Evolutionary conservation across 2,329 filamentous ascomycete species (phyloP).

Genomic region (Coccinonectria pachysandricola): DNA sequence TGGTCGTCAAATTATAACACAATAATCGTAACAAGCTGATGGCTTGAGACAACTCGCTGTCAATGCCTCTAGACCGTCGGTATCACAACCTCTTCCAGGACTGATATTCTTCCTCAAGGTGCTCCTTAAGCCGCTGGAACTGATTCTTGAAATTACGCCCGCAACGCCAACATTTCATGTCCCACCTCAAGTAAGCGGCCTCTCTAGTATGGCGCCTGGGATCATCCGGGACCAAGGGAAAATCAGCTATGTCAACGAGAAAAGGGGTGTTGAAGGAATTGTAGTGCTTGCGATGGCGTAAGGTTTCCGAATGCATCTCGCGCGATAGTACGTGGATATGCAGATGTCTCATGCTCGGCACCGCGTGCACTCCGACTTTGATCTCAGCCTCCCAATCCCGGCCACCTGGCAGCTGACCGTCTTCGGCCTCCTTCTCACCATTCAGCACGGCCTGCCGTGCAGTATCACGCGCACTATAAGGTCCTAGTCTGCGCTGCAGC

Average conservation of each 20-base stretch:
- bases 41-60: too few species aligned
- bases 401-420: constrained; percentile 49
- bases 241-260: constrained; percentile 66
- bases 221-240: constrained; percentile 63
- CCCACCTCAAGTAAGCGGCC: constrained; percentile 49
- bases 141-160: constrained; percentile 60
- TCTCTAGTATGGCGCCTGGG: constrained; percentile 45
- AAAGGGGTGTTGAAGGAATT: constrained; percentile 84
- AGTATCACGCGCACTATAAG: constrained; percentile 51
- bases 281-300: constrained; percentile 83
- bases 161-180: constrained; percentile 81
- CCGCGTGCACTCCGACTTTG: constrained; percentile 70
- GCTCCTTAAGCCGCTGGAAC: constrained; percentile 64
- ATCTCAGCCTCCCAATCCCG: constrained; percentile 72
- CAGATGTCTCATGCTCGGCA: constrained; percentile 84
- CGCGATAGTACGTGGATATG: constrained; percentile 80
- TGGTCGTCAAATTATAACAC: too few species aligned
- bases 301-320: constrained; percentile 61
- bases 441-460: constrained; percentile 57
- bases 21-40: too few species aligned
- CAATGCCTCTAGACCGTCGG: too few species aligned
- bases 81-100: constrained; percentile 59
- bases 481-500: constrained; percentile 58
- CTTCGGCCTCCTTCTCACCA: constrained; percentile 30
- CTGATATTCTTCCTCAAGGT: constrained; percentile 66